These are phyloP conservation scores for Suillus brevipes DNA, from an alignment of 768 basidiomycete genomes.

Conservation along the genomic window DNA sequence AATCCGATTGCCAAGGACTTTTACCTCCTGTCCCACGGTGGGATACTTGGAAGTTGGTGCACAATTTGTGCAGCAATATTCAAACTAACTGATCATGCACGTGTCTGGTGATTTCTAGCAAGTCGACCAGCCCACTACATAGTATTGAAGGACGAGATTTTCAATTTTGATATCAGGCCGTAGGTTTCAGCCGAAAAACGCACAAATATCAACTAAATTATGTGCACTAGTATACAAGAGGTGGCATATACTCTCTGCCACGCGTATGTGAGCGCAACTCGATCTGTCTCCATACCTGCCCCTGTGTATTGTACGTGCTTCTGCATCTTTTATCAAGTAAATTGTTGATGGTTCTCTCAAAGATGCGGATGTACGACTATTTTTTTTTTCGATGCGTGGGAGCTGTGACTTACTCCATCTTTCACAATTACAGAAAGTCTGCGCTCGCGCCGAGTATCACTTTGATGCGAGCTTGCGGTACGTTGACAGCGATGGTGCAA, in stretches of 20 bases:
- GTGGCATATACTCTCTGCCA: conserved; percentile 55
- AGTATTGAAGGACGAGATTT: conserved; percentile 44
- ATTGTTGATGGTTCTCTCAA: conserved; percentile 1
- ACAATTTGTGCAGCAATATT: not conserved
- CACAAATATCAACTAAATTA: not conserved
- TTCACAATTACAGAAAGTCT: conserved; percentile 43
- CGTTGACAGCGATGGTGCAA: conserved; percentile 32
- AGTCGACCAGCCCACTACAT: conserved; percentile 61
- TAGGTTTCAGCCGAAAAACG: conserved; percentile 18
- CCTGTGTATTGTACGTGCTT: conserved; percentile 56
- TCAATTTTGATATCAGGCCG: conserved; percentile 27
- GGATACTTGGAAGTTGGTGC: conserved; percentile 50
- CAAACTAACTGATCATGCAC: not conserved
- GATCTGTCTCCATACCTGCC: conserved; percentile 60
- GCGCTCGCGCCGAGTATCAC: conserved; percentile 53
- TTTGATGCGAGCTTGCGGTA: conserved; percentile 39
- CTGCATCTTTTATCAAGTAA: not conserved
- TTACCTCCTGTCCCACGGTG: conserved; percentile 57
- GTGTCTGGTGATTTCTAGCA: conserved; percentile 34
- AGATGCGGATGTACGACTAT: conserved; percentile 56
- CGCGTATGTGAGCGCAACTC: conserved; percentile 52
- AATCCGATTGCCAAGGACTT: conserved; percentile 51
- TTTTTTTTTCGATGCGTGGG: not conserved
- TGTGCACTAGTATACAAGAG: conserved; percentile 42
- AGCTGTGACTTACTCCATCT: conserved; percentile 5